A percentile compares a stretch with the other conserved stretches of the same genome.
Conservation (phyloP, 805 yeast genomes). For the Candida vaughaniae region DNA sequence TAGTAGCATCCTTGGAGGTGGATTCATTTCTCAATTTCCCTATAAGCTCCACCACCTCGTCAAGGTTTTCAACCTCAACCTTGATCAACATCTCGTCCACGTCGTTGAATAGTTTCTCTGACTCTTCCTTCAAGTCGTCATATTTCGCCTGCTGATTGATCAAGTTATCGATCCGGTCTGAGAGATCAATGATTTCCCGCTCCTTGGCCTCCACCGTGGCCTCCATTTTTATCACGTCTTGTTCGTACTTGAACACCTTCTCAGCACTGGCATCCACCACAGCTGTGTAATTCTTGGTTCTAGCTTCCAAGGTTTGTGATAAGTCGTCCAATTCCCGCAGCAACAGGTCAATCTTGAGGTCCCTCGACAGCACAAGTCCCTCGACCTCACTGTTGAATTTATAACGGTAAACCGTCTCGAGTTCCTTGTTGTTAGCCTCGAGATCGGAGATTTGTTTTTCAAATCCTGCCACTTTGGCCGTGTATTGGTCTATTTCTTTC, state of each 20-base stretch:
- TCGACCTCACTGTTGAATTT: constrained; percentile 12
- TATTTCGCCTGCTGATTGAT: too few species aligned
- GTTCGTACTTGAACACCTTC: constrained; percentile 3
- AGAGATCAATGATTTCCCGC: neutral
- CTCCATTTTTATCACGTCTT: constrained; percentile 1
- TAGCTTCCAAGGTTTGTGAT: constrained; percentile 4
- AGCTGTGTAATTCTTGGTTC: constrained; percentile 1
- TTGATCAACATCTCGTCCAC: too few species aligned
- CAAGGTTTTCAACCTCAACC: neutral
- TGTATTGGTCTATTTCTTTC: neutral
- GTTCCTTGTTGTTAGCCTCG: constrained; percentile 8
- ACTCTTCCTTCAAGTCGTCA: too few species aligned
- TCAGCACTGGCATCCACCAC: constrained; percentile 1
- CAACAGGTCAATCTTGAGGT: constrained; percentile 11
- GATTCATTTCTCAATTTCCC: neutral
- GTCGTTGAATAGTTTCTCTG: too few species aligned
- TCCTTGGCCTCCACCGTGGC: neutral
- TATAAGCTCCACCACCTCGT: neutral
- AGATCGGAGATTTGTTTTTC: constrained; percentile 2
- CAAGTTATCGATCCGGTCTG: too few species aligned
- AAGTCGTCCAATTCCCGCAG: constrained; percentile 6
- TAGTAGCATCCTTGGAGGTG: neutral
- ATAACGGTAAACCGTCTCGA: constrained; percentile 8
- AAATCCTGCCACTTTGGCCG: neutral
- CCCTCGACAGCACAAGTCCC: constrained; percentile 9